These are phyloP conservation scores for Vitis rotundifolia DNA, from an alignment of 164 flowering plant species.

Conservation along the genomic window DNA sequence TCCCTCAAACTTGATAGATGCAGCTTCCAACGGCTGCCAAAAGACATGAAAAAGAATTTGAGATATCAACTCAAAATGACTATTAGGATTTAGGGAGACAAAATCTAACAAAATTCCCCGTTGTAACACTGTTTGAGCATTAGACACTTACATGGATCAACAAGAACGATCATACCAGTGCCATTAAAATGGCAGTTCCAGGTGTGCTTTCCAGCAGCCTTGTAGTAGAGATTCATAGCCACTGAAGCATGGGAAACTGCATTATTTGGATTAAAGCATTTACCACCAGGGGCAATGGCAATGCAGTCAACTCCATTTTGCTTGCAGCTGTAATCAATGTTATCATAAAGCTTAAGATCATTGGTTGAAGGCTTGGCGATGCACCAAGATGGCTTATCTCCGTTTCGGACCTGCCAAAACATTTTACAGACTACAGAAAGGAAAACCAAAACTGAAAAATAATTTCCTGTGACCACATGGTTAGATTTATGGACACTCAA, in stretches of 20 bases:
- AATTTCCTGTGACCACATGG: too few relatives aligned
- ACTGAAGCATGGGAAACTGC: slow-evolving; percentile 6
- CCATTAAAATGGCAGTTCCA: slow-evolving; percentile 16
- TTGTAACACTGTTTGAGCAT: too few relatives aligned
- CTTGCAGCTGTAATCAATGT: slow-evolving; percentile 13
- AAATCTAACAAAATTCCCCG: too few relatives aligned
- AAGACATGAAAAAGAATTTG: not conserved
- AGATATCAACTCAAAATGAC: not conserved
- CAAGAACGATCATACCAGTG: slow-evolving; percentile 9
- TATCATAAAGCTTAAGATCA: not conserved
- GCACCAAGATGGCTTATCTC: slow-evolving; percentile 17
- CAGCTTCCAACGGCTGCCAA: slow-evolving; percentile 16
- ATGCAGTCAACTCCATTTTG: slow-evolving; percentile 14
- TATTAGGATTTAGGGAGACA: too few relatives aligned
- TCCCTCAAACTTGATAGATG: slow-evolving; percentile 2
- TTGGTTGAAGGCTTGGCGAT: slow-evolving; percentile 16
- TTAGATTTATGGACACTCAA: too few relatives aligned
- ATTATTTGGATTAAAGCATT: slow-evolving; percentile 9
- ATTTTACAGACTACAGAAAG: too few relatives aligned
- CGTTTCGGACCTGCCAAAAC: too few relatives aligned
- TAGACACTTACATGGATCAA: slow-evolving; percentile 15
- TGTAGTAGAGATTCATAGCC: slow-evolving; percentile 21
- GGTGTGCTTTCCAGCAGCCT: slow-evolving; percentile 7
- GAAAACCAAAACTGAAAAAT: too few relatives aligned
- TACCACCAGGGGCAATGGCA: slow-evolving; percentile 14